Evolutionary conservation across 805 yeast species (phyloP).

Genomic region (Starmerella floris): DNA sequence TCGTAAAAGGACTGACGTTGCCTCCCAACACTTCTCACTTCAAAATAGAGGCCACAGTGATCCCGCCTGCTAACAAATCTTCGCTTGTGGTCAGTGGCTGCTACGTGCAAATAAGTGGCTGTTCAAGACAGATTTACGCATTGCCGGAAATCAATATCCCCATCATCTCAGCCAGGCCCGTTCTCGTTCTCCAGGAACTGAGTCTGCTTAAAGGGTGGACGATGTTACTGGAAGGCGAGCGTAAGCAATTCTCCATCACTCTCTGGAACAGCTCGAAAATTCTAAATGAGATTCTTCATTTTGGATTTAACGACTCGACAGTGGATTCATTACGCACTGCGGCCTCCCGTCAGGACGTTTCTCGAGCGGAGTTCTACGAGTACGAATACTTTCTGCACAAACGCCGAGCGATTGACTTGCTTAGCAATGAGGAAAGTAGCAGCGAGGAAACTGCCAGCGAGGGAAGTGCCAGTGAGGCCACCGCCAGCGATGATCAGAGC

Average conservation of each 20-base stretch:
- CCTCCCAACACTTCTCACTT: conserved; percentile 22
- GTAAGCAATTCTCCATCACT: conserved; percentile 35
- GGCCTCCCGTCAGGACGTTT: conserved; percentile 33
- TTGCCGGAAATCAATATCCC: conserved; percentile 26
- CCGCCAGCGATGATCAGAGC: no score
- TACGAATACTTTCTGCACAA: conserved; percentile 53
- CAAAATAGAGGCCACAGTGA: conserved; percentile 17
- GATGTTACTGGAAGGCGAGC: conserved; percentile 72
- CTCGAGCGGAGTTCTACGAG: conserved; percentile 57
- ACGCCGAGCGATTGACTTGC: conserved; percentile 10
- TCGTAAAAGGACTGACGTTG: conserved; percentile 20
- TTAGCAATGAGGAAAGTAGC: conserved; percentile 3
- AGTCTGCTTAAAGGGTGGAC: conserved; percentile 51
- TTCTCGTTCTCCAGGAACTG: conserved; percentile 38
- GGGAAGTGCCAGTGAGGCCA: neutral
- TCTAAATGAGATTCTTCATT: conserved; percentile 42
- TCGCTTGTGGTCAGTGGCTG: conserved; percentile 39
- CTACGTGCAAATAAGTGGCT: conserved; percentile 38
- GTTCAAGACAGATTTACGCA: conserved; percentile 33
- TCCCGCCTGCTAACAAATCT: conserved; percentile 36
- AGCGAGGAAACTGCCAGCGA: neutral
- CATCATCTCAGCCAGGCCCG: conserved; percentile 41
- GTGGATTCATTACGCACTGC: conserved; percentile 48
- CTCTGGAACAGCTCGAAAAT: conserved; percentile 49
- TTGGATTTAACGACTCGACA: conserved; percentile 61